Evolutionary conservation across 208 protist species (phyloP).

Genomic region (Tritrichomonas musculus): DNA sequence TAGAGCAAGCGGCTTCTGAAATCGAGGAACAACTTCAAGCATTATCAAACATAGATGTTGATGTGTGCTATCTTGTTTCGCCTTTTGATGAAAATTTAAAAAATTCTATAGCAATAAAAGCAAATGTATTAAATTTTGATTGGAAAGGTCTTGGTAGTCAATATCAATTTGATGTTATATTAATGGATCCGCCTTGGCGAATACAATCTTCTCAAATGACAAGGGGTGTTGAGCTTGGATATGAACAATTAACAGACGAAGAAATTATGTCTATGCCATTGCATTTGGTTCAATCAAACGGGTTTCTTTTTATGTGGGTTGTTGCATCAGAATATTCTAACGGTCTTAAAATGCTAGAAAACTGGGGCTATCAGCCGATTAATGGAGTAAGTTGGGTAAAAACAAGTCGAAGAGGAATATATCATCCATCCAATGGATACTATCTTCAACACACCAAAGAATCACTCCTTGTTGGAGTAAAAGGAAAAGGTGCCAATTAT

Average conservation of each 20-base stretch:
- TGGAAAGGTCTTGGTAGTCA: not conserved
- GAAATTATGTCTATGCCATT: not conserved
- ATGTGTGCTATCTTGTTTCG: not conserved
- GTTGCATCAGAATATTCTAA: not conserved
- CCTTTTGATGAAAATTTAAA: not conserved
- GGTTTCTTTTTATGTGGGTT: constrained; percentile 21
- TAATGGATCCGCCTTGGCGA: constrained; percentile 33
- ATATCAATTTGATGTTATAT: constrained; percentile 28
- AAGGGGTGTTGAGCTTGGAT: not conserved
- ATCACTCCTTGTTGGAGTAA: constrained; percentile 4
- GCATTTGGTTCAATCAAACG: not conserved
- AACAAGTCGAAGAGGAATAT: not conserved
- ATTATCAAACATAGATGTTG: not conserved
- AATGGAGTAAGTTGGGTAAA: constrained; percentile 18
- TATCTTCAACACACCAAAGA: constrained; percentile 30
- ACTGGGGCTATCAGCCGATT: not conserved
- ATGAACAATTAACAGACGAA: not conserved
- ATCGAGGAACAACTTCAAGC: not conserved
- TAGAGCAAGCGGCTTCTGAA: not conserved
- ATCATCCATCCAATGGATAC: not conserved
- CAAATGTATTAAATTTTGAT: not conserved
- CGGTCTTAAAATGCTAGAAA: not conserved
- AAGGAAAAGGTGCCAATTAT: not conserved
- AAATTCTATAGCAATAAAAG: not conserved
- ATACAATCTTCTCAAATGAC: not conserved